Base-by-base conservation (phyloP, 257 asterid species). In the Marsdenia floribunda region DNA sequence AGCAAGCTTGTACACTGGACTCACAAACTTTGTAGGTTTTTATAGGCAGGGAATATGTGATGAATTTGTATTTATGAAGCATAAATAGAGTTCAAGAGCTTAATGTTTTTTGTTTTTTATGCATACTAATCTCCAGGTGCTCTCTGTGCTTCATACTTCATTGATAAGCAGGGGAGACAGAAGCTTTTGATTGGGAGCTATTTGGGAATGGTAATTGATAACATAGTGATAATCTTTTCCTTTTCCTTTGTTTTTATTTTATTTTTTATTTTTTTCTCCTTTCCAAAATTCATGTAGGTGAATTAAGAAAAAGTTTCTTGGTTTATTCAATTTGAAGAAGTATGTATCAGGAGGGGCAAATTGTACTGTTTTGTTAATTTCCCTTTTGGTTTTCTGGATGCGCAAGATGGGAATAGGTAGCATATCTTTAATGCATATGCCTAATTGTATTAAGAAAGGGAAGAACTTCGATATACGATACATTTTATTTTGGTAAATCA, bases 121-220 rank as follows among this genome's bases (percentile, higher is more conserved):
- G 26, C 57, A 42, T 79, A 68, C 64, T 81, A 18, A 69, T 80
- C 73, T 83, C 66, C 86, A 92, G 97, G 97, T 71, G 91, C 97
- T 19, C 85, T 89, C 6, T 82, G 83, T 74, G 98, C 97, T 68
- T 86, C 85, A 38, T 92, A 89, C 86, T 82, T 92, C 69, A 85
- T 92, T 91, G 98, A 92, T 84, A 92, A 76, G 83, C 91, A 84
- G 77, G 96, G 97, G 79, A 89, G 98, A 73, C 84, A 85, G 78
- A 83, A 78, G 67, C 96, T 92, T 82, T 90, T 92, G 13, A 76
- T 89, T 75, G 91, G 90, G 83, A 92, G 98, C 83, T 92, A 92
- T 78, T 60, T 86, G 72, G 98, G 98, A 85, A 92, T 92, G 98
- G 98, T 90, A 54, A 80, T 85, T 71, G 14, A 76, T 24, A 50